Evolutionary conservation across 352 stramenopile species (phyloP).

Genomic region (Peronospora belbahrii): DNA sequence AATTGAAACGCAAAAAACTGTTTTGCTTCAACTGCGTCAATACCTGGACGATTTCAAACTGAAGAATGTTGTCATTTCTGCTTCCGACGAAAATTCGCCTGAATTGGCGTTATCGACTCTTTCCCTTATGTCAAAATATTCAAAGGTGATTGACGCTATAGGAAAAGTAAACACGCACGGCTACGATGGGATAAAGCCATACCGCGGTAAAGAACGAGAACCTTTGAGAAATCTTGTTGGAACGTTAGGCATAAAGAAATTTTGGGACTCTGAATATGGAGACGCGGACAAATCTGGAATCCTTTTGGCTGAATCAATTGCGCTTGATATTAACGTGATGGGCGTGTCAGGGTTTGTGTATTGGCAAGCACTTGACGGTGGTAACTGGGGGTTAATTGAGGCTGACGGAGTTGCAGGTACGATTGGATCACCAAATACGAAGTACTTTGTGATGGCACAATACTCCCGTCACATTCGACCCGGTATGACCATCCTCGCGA

Average conservation of each 20-base stretch:
- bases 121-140: slow-evolving; percentile 12
- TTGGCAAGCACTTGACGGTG: slow-evolving; percentile 49
- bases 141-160: slow-evolving; percentile 24
- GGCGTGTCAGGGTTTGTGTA: slow-evolving; percentile 54
- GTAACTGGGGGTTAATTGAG: slow-evolving; percentile 46
- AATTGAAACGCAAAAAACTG: slow-evolving; percentile 30
- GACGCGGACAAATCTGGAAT: slow-evolving; percentile 40
- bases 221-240: slow-evolving; percentile 26
- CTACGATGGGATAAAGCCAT: slow-evolving; percentile 37
- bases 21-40: slow-evolving; percentile 33
- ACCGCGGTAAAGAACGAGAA: slow-evolving; percentile 31
- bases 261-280: slow-evolving; percentile 61
- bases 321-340: slow-evolving; percentile 51
- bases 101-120: slow-evolving; percentile 33
- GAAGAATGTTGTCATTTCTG: slow-evolving; percentile 24
- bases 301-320: slow-evolving; percentile 41
- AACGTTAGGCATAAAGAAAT: slow-evolving; percentile 26
- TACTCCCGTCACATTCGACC: slow-evolving; percentile 58
- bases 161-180: slow-evolving; percentile 54
- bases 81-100: slow-evolving; percentile 50
- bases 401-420: slow-evolving; percentile 30
- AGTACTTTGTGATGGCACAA: slow-evolving; percentile 51
- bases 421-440: slow-evolving; percentile 33
- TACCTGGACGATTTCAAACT: slow-evolving; percentile 29
- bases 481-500: slow-evolving; percentile 42